Base-by-base conservation (phyloP, 1,139 yeast species). In the Pichia sp. region DNA sequence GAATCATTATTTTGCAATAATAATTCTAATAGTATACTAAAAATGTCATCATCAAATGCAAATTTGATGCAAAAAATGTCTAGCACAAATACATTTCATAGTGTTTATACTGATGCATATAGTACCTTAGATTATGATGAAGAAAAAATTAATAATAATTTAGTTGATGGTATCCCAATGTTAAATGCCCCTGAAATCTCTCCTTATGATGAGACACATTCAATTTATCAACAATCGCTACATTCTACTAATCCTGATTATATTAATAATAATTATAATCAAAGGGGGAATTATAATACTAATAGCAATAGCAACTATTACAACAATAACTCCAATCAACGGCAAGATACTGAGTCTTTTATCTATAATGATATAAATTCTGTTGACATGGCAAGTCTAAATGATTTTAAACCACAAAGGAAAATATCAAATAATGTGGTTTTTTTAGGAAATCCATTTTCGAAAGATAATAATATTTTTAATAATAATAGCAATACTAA, bases 321-420 rank as follows among this genome's bases (percentile, higher is more conserved):
- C 12, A 22, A 30, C 8, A 30, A 22, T 33, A 27, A n/a, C 20
- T 7, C 30, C 3, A 29, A 29, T 23, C 12, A 6, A n/a, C 25
- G 30, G 35, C 45, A 41, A 40, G 53, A 50, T n/a, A 52, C 48
- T 4, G 63, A 59, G 46, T 58, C 58, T 10, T 59, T 58, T 41
- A 55, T 58, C 4, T 59, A 58, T 31, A 51, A 55, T 34, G 56
- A 56, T 37, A 31, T 44, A 11, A 42, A 43, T 30, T 52, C 55
- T 5, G 22, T 44, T 10, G 51, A 45, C 40, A 33, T 22, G 9
- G 10, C 36, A 28, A 41, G 39, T 38, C 29, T 40, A 23, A 46
- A 31, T 37, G 49, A 42, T 11, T 41, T 39, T 8, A 36, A 32
- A 23, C 29, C 35, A 11, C 45, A 35, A 28, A 25, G 44, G 29